Base-by-base conservation (phyloP, 805 yeast species). In the Vanderwaltozyma yarrowii region DNA sequence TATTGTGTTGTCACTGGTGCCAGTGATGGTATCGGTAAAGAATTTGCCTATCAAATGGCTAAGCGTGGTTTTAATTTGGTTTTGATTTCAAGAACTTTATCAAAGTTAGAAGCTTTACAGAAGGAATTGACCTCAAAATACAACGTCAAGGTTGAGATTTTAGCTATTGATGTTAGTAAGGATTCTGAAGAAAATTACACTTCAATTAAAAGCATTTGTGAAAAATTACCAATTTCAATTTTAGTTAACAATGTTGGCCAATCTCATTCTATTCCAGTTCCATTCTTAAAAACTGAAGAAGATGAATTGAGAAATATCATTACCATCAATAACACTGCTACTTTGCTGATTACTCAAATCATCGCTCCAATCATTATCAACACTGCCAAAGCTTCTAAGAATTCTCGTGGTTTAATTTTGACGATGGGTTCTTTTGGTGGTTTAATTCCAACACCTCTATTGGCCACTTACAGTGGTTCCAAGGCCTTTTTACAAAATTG, bases 1-100 rank as follows among this genome's bases (percentile, higher is more conserved):
- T 92, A 96, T 89, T 96, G 96, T n/a, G 82, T 92, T 24, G 74
- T 92, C 14, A 92, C 98, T 6, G 98, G 98, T 41, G 94, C 96
- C 3, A 85, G 96, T 34, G 97, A 92, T 58, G 98, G 98, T 26
- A 81, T 92, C 54, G 98, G 98, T 41, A 86, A 88, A 58, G 95
- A 92, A 60, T 92, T 74, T 56, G 79, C 96, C 2, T 54, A 64
- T 19, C 97, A 89, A 64, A 71, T 92, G 61, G 98, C 97, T 11
- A 61, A 70, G 38, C 77, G 73, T 46, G 95, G 95, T 2, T 80
- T 88, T 60, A 88, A 87, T 50, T 60, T 92, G 33, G 78, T 85
- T 11, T 70, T 92, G 47, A 78, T 89, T 13, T 83, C 96, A 19
- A 76, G 98, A 64, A 86, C 95, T 14, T 71, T 71, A 54, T 66